Conservation (phyloP, 768 basidiomycete genomes). For the Mycena polygramma region DNA sequence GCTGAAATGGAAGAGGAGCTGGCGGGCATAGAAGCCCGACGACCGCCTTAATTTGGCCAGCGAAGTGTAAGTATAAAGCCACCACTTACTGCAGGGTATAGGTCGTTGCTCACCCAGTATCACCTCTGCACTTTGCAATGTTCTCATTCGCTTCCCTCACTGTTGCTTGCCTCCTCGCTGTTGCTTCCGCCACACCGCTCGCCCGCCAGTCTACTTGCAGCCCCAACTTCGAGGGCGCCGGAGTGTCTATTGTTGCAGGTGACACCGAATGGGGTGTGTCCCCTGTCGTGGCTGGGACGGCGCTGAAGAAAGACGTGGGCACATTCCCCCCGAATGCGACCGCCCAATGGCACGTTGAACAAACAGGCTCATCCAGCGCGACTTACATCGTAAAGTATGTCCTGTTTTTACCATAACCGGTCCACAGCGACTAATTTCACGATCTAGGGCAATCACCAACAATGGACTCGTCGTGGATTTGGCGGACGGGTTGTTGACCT, state of each 20-base stretch:
- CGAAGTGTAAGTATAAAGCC: slow-evolving; percentile 11
- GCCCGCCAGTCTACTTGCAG: slow-evolving; percentile 26
- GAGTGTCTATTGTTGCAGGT: slow-evolving; percentile 29
- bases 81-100: background rate
- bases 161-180: slow-evolving; percentile 20
- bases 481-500: slow-evolving; percentile 16
- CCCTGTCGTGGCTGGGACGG: slow-evolving; percentile 30
- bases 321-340: slow-evolving; percentile 26
- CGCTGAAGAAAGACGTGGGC: slow-evolving; percentile 14
- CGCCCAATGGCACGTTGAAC: slow-evolving; percentile 36
- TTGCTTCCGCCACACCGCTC: slow-evolving; percentile 19
- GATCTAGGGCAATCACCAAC: slow-evolving; percentile 26
- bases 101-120: background rate
- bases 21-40: background rate
- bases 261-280: slow-evolving; percentile 29
- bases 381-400: slow-evolving; percentile 35
- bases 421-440: background rate
- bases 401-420: background rate
- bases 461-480: slow-evolving; percentile 29
- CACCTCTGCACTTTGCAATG: slow-evolving; percentile 3
- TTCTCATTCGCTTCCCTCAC: slow-evolving; percentile 26
- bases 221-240: slow-evolving; percentile 36
- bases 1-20: too few relatives aligned
- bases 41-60: background rate
- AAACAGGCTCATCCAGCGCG: slow-evolving; percentile 30